Evolutionary conservation across 495 filamentous ascomycete genomes (phyloP).

Genomic region (Penicillium macrosclerotiorum): DNA sequence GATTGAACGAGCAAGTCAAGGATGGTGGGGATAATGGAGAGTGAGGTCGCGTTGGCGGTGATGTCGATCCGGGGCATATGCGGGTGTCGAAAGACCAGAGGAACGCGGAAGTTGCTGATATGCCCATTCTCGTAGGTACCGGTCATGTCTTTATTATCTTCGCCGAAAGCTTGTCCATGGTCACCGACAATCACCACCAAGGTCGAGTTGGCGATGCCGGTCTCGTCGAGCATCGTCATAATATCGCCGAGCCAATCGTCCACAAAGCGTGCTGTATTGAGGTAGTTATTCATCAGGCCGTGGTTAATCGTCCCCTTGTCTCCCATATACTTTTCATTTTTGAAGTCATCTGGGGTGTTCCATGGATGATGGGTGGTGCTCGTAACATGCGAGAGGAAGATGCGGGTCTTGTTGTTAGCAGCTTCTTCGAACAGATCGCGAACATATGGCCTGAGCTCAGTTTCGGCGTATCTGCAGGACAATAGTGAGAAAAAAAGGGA

Average conservation of each 20-base stretch:
- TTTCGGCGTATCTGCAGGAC: slow-evolving; percentile 42
- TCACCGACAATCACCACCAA: slow-evolving; percentile 50
- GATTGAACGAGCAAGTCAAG: slow-evolving; percentile 45
- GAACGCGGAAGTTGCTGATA: slow-evolving; percentile 45
- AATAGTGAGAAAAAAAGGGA: too few relatives aligned
- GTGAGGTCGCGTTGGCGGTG: slow-evolving; percentile 38
- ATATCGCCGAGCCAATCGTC: slow-evolving; percentile 48
- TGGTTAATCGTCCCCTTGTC: slow-evolving; percentile 27
- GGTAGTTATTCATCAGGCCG: slow-evolving; percentile 36
- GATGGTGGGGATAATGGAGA: slow-evolving; percentile 45
- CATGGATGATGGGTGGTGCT: slow-evolving; percentile 49
- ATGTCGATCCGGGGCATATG: slow-evolving; percentile 40
- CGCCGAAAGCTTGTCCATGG: slow-evolving; percentile 41
- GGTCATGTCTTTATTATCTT: slow-evolving; percentile 34
- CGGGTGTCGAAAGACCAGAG: slow-evolving; percentile 44
- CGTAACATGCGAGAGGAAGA: slow-evolving; percentile 48
- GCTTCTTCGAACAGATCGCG: slow-evolving; percentile 41
- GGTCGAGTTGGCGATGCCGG: slow-evolving; percentile 49
- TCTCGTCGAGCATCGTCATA: slow-evolving; percentile 43
- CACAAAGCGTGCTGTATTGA: slow-evolving; percentile 42
- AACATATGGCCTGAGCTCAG: slow-evolving; percentile 40
- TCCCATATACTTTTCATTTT: slow-evolving; percentile 34
- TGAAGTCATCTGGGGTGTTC: slow-evolving; percentile 33
- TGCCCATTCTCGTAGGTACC: slow-evolving; percentile 47
- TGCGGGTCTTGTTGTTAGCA: slow-evolving; percentile 38